phyloP scores from a whole-genome alignment of 345 rosid genomes.

The Excoecaria agallocha region DNA sequence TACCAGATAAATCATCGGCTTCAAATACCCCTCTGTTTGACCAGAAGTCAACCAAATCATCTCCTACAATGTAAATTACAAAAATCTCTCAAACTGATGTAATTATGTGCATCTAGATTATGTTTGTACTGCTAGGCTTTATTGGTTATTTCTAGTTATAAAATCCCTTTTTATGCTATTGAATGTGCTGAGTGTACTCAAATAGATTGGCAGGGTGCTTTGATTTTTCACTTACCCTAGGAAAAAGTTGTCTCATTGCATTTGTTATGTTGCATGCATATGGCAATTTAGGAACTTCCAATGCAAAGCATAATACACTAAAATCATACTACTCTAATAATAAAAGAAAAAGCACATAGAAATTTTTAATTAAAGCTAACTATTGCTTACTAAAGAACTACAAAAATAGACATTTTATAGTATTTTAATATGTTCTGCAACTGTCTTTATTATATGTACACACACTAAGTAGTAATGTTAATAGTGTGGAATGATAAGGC shows the following conservation, averaged over 20 bases:
- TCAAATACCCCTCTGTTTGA: conserved; percentile 62
- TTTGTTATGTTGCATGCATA: background rate
- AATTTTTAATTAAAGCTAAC: no score
- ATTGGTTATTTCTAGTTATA: background rate
- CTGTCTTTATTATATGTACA: no score
- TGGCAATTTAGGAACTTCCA: background rate
- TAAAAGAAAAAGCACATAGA: no score
- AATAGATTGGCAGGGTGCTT: conserved; percentile 2
- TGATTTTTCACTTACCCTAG: background rate
- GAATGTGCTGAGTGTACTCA: background rate
- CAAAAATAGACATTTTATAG: no score
- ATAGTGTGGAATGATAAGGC: no score
- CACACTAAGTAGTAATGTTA: no score
- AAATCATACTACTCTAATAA: no score
- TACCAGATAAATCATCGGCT: conserved; percentile 64
- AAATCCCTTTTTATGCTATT: background rate
- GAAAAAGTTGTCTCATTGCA: background rate
- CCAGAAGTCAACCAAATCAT: conserved; percentile 60
- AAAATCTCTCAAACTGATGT: background rate
- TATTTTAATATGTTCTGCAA: no score
- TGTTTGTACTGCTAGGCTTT: background rate
- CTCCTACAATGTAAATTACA: conserved; percentile 60
- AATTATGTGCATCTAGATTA: conserved; percentile 3
- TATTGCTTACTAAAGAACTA: no score
- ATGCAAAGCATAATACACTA: no score